Evolutionary conservation across 179 eudicot genomes (phyloP).

Genomic region (Beta lomatogona): DNA sequence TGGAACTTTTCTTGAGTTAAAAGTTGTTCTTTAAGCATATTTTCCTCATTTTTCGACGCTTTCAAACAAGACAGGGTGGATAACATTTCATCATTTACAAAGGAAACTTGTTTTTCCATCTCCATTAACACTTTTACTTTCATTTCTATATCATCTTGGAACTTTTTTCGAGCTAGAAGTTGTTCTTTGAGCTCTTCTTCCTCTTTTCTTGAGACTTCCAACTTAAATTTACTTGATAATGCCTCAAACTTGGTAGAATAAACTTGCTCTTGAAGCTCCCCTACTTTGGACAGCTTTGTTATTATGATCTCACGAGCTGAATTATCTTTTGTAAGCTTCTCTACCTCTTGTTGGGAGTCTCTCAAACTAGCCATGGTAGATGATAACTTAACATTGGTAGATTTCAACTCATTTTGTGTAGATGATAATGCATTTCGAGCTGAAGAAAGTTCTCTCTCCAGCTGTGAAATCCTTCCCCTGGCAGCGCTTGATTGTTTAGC

Average conservation of each 20-base stretch:
- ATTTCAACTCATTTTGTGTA: background rate
- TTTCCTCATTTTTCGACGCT: background rate
- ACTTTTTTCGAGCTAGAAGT: background rate
- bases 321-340: slow-evolving; percentile 8
- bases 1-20: background rate
- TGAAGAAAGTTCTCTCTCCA: slow-evolving; percentile 16
- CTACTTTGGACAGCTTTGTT: background rate
- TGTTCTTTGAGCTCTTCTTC: slow-evolving; percentile 11
- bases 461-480: too few relatives aligned
- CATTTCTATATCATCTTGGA: slow-evolving; percentile 11
- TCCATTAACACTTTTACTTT: background rate
- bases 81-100: background rate
- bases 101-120: slow-evolving; percentile 9
- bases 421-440: background rate
- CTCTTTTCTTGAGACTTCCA: slow-evolving; percentile 8
- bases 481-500: background rate
- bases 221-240: slow-evolving; percentile 1
- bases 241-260: slow-evolving; percentile 11
- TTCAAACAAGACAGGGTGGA: slow-evolving; percentile 9
- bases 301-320: background rate
- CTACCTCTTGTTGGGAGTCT: slow-evolving; percentile 5
- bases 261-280: slow-evolving; percentile 10
- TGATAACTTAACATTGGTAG: background rate
- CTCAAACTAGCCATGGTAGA: slow-evolving; percentile 6
- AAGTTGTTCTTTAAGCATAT: slow-evolving; percentile 15